A percentile compares a stretch with the other conserved stretches of the same genome.
Evolutionary conservation across 2,329 filamentous ascomycete genomes (phyloP).

Genomic region (Cytospora schulzeri): DNA sequence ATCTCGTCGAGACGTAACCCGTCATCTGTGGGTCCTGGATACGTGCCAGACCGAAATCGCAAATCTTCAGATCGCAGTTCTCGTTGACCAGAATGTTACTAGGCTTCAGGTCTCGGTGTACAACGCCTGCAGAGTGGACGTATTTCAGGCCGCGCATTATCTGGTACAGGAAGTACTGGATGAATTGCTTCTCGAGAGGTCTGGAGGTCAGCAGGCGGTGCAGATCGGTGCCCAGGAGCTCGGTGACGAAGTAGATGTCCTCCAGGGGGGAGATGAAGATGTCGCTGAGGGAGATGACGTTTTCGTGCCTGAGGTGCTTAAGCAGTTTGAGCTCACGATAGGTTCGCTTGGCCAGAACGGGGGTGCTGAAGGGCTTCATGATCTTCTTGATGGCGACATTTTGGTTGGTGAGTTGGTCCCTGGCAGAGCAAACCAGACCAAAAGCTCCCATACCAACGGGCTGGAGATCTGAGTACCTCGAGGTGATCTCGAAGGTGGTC

Average conservation of each 20-base stretch:
- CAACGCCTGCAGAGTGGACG: constrained; percentile 96
- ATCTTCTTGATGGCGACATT: constrained; percentile 99
- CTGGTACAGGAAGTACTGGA: constrained; percentile 99
- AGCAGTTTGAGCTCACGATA: constrained; percentile 97
- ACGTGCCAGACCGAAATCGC: constrained; percentile 94
- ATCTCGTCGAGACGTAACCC: constrained; percentile 96
- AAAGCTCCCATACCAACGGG: constrained; percentile 99
- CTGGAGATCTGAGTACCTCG: constrained; percentile 96
- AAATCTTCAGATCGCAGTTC: constrained; percentile 99
- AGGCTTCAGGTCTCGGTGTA: constrained; percentile 96
- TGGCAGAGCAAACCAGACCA: constrained; percentile 95
- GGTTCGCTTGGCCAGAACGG: constrained; percentile 94
- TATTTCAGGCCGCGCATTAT: constrained; percentile 98
- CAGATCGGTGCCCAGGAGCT: constrained; percentile 93
- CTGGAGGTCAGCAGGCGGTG: constrained; percentile 93
- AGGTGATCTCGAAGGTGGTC: constrained; percentile 99
- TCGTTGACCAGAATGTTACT: constrained; percentile 99
- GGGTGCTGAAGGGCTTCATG: constrained; percentile 99
- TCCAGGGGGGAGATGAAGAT: constrained; percentile 99
- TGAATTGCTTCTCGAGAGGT: constrained; percentile 98
- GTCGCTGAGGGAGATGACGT: constrained; percentile 93
- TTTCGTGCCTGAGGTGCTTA: constrained; percentile 96
- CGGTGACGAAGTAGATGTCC: constrained; percentile 99
- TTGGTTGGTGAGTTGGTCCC: constrained; percentile 95
- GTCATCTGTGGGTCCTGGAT: constrained; percentile 99